Base-by-base conservation (phyloP, 2,329 filamentous ascomycete species). In the Gyromitra esculenta region DNA sequence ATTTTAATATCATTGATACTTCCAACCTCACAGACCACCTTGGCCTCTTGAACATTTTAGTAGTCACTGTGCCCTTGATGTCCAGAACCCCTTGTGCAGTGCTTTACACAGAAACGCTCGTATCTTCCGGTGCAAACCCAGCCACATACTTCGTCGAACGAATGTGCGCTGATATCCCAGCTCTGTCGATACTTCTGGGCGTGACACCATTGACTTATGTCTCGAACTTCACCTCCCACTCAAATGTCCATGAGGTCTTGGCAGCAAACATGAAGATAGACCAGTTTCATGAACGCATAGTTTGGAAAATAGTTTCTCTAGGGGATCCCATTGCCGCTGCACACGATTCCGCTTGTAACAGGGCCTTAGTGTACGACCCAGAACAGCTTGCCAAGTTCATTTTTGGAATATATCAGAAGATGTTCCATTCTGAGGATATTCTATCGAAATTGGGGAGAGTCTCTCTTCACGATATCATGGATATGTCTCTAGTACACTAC, bases 1-100 rank as follows among this genome's bases (percentile, higher is more conserved):
- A 70, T 2, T 91, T 90, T 79, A 85, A 89, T 79, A 83, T 87
- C 2, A 87, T 91, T 69, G 88, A 91, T 77, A 88, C 87, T 0
- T 88, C 81, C 69, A 86, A 85, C 67, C 81, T 88, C 9, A 80
- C 83, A 1, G 85, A 87, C 72, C 83, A 85, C 64, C 21, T 86
- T 6, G 86, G 86, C 18, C 73, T 81, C 9, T 73, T 88, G 7
- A 87, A 87, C 76, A 9, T 88, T 15, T 79, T 88, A 5, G 80
- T 85, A 15, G 84, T 87, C 0, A 82, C 85, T 0, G 79, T 82
- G 0, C 87, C 87, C 1, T 78, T 91, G 7, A 82, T 90, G 8
- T 84, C 83, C 5, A 65, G 82, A 6, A 78, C 80, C 1, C 82
- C 84, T 0, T 86, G 83, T 78, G 85, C 88, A 4, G 85, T 85